Percentiles rank a stretch among this genome's conserved stretches.
phyloP scores from a whole-genome alignment of 805 yeast genomes.

The Candida succiphila region DNA sequence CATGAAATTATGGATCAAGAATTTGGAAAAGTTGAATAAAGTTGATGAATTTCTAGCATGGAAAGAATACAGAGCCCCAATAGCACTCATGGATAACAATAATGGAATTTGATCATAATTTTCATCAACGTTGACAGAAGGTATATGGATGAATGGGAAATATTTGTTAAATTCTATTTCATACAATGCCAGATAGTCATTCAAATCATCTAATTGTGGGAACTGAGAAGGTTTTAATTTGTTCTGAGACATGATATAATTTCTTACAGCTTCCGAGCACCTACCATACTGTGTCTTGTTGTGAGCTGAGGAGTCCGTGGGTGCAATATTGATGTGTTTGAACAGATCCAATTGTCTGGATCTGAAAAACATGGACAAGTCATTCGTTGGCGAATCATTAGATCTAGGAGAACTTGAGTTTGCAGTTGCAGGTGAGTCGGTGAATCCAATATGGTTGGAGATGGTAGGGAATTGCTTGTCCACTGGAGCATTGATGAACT shows the following conservation, averaged over 20 bases:
- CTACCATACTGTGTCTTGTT: slow-evolving; percentile 14
- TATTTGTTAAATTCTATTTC: slow-evolving; percentile 71
- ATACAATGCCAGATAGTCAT: slow-evolving; percentile 65
- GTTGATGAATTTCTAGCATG: slow-evolving; percentile 69
- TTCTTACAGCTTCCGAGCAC: slow-evolving; percentile 42
- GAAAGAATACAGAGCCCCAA: slow-evolving; percentile 82
- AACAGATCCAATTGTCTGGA: slow-evolving; percentile 59
- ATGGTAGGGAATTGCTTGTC: slow-evolving; percentile 45
- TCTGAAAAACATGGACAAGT: slow-evolving; percentile 52
- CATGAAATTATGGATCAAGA: slow-evolving; percentile 55
- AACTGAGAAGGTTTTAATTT: slow-evolving; percentile 49
- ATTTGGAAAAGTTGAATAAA: slow-evolving; percentile 57
- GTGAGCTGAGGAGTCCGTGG: slow-evolving; percentile 7
- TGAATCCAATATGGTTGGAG: slow-evolving; percentile 53
- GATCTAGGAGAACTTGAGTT: slow-evolving; percentile 3
- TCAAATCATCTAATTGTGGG: slow-evolving; percentile 69
- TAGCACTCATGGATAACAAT: slow-evolving; percentile 70
- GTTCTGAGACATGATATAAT: slow-evolving; percentile 42
- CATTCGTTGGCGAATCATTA: slow-evolving; percentile 22
- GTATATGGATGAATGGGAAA: slow-evolving; percentile 77
- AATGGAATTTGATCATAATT: slow-evolving; percentile 52
- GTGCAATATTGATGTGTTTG: slow-evolving; percentile 26
- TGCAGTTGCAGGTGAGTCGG: slow-evolving; percentile 23
- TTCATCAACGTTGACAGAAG: slow-evolving; percentile 39
- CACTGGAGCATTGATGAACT: slow-evolving; percentile 58